phyloP scores from a whole-genome alignment of 495 filamentous ascomycete species.

The Penicillium crystallinum region DNA sequence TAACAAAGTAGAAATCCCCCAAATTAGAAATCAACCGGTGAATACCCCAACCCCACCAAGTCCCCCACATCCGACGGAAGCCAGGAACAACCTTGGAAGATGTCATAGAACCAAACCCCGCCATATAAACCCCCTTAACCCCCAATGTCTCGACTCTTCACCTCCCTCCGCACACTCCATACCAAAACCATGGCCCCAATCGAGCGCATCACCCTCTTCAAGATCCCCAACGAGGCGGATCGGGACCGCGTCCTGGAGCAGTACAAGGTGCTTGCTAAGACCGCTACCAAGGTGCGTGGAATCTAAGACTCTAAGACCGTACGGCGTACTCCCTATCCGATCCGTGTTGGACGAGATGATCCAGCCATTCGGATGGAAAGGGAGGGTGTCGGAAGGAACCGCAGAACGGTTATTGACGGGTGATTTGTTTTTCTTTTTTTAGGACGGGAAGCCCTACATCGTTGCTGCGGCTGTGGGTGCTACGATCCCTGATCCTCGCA shows the following conservation, averaged over 20 bases:
- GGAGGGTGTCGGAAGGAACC: neutral
- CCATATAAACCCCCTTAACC: neutral
- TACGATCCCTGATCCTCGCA: slow-evolving; percentile 48
- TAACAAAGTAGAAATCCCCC: too few relatives aligned
- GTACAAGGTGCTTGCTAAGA: slow-evolving; percentile 47
- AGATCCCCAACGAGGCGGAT: slow-evolving; percentile 47
- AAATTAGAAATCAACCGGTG: neutral
- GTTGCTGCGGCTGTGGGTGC: slow-evolving; percentile 38
- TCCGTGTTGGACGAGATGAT: too few relatives aligned
- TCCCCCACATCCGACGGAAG: slow-evolving; percentile 3
- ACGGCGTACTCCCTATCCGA: too few relatives aligned
- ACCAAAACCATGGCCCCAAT: slow-evolving; percentile 38
- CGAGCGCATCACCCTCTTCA: slow-evolving; percentile 57
- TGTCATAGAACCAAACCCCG: neutral
- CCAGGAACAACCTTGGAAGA: neutral
- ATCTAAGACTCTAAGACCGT: too few relatives aligned
- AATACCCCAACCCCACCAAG: neutral
- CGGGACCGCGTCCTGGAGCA: slow-evolving; percentile 40
- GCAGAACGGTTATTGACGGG: slow-evolving; percentile 4
- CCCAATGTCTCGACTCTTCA: neutral
- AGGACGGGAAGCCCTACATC: slow-evolving; percentile 69
- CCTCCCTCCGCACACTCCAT: neutral
- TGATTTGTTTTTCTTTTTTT: neutral
- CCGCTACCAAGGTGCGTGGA: slow-evolving; percentile 43
- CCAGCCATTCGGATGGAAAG: neutral